A percentile compares a stretch with the other conserved stretches of the same genome.
Conservation (phyloP, 164 flowering plant genomes). For the grape (Vitis vinifera) region DNA sequence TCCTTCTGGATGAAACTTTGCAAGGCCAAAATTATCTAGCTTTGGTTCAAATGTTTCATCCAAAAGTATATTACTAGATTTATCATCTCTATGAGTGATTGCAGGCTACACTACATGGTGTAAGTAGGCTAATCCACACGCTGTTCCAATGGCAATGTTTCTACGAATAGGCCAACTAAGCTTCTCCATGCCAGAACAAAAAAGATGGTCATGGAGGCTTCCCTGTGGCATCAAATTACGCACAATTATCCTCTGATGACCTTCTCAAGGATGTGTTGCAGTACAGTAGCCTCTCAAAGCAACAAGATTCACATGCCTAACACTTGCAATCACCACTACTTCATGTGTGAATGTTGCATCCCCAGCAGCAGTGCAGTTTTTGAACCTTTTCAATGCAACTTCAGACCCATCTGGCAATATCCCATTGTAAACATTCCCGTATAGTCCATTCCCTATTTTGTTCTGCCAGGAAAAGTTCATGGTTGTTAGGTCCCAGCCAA, state of each 20-base stretch:
- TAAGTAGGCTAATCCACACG: constrained; percentile 21
- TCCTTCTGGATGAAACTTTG: constrained; percentile 20
- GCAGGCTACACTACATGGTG: constrained; percentile 23
- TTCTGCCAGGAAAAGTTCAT: constrained; percentile 49
- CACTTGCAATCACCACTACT: constrained; percentile 55
- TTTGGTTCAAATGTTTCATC: constrained; percentile 24
- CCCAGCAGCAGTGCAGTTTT: constrained; percentile 53
- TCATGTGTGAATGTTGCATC: constrained; percentile 41
- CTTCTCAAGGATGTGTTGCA: constrained; percentile 20
- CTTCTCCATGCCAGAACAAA: neutral
- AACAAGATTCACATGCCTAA: constrained; percentile 51
- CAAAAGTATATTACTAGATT: constrained; percentile 25
- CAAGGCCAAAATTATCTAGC: constrained; percentile 29
- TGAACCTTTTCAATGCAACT: constrained; percentile 73
- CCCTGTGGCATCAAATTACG: constrained; percentile 23
- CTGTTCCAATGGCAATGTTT: constrained; percentile 24
- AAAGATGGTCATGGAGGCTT: constrained; percentile 24
- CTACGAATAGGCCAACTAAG: constrained; percentile 19
- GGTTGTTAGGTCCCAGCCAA: too few species aligned
- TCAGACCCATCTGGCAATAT: constrained; percentile 48
- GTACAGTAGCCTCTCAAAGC: constrained; percentile 47
- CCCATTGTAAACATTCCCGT: constrained; percentile 75
- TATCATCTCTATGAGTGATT: constrained; percentile 25
- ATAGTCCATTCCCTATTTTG: constrained; percentile 70
- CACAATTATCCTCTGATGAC: constrained; percentile 21